Conservation (phyloP, 345 rosid genomes). For the Rhodamnia argentea region DNA sequence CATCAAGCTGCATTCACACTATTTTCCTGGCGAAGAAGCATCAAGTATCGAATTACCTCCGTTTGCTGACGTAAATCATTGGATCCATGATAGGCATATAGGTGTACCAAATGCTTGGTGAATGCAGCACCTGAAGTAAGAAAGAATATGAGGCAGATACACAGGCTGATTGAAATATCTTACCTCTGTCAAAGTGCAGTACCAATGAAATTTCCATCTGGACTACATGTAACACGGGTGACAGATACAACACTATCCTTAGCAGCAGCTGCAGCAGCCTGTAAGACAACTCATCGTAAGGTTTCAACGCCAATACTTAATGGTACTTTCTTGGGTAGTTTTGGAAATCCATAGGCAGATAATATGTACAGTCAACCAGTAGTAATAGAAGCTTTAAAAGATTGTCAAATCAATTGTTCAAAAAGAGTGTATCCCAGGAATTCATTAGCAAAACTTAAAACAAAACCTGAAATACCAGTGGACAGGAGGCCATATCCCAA, state of each 20-base stretch:
- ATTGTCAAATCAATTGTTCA: not conserved
- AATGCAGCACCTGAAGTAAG: slow-evolving; percentile 21
- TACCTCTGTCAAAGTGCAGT: not conserved
- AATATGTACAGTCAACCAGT: not conserved
- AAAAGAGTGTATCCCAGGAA: not conserved
- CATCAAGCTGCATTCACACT: not conserved
- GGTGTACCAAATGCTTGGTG: slow-evolving; percentile 18
- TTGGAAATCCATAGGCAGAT: not conserved
- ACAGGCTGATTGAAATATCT: not conserved
- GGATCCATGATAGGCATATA: slow-evolving; percentile 13
- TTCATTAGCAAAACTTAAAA: not conserved
- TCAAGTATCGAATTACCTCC: slow-evolving; percentile 11
- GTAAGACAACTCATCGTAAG: not conserved
- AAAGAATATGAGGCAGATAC: not conserved
- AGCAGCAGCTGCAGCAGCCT: slow-evolving; percentile 13
- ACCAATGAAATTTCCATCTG: slow-evolving; percentile 38
- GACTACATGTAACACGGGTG: slow-evolving; percentile 57
- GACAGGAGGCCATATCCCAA: slow-evolving; percentile 51
- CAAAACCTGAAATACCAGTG: slow-evolving; percentile 52
- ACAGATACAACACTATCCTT: slow-evolving; percentile 41
- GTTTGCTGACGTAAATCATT: slow-evolving; percentile 12
- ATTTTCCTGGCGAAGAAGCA: not conserved
- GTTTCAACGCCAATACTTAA: not conserved
- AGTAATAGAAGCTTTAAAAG: not conserved
- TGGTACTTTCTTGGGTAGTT: not conserved